Percentiles rank a stretch among this genome's conserved stretches.
These are phyloP conservation scores for Cubamyces lactineus DNA, from an alignment of 768 basidiomycete genomes.

Conservation along the genomic window DNA sequence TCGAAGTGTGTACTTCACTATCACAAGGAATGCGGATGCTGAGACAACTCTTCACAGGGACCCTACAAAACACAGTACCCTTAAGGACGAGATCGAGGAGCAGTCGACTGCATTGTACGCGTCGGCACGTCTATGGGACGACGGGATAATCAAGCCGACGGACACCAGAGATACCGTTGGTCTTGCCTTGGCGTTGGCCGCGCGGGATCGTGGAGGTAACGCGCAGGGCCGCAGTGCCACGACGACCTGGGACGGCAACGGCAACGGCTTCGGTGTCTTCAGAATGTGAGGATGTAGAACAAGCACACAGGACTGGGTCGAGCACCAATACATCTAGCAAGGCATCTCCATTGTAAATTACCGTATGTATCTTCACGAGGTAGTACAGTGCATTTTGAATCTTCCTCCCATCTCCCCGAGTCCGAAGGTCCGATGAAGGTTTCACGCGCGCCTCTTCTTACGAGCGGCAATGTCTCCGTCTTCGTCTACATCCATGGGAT, in stretches of 20 bases:
- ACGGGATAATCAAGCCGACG: constrained; percentile 86
- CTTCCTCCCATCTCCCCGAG: background rate
- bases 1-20: constrained; percentile 62
- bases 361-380: background rate
- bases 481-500: constrained; percentile 33
- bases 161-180: constrained; percentile 91
- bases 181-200: constrained; percentile 82
- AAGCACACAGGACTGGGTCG: background rate
- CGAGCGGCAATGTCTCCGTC: constrained; percentile 19
- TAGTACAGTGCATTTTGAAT: constrained; percentile 1
- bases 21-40: background rate
- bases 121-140: constrained; percentile 93
- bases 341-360: constrained; percentile 7
- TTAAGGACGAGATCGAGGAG: constrained; percentile 83
- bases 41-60: constrained; percentile 50
- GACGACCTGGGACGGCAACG: constrained; percentile 73
- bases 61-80: constrained; percentile 70
- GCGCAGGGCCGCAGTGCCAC: constrained; percentile 22
- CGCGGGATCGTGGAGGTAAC: constrained; percentile 41
- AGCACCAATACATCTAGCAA: background rate
- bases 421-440: background rate
- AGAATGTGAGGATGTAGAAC: constrained; percentile 63
- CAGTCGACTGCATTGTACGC: constrained; percentile 90
- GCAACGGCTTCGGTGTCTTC: constrained; percentile 84
- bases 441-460: constrained; percentile 28